A percentile compares a stretch with the other conserved stretches of the same genome.
Evolutionary conservation across 495 filamentous ascomycete genomes (phyloP).

Genomic region (Neurospora sp.): DNA sequence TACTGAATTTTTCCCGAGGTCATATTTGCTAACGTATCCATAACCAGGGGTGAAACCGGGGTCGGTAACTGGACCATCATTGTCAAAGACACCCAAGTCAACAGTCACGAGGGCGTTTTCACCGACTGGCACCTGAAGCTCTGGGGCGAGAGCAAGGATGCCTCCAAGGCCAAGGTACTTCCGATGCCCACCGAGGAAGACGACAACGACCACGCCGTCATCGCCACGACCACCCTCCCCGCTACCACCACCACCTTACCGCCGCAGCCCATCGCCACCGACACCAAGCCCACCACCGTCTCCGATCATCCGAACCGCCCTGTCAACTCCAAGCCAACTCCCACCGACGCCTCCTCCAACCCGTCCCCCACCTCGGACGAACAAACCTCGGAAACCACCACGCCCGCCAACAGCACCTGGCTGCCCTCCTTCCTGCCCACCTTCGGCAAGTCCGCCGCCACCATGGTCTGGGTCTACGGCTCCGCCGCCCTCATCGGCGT

Average conservation of each 20-base stretch:
- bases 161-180: constrained; percentile 54
- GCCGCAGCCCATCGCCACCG: constrained; percentile 14
- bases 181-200: constrained; percentile 81
- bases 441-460: constrained; percentile 84
- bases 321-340: constrained; percentile 42
- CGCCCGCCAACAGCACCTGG: constrained; percentile 34
- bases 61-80: constrained; percentile 83
- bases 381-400: constrained; percentile 27
- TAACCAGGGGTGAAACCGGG: constrained; percentile 72
- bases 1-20: background rate
- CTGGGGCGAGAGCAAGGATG: constrained; percentile 82
- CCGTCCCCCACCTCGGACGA: constrained; percentile 18
- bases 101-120: constrained; percentile 66
- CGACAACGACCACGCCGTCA: constrained; percentile 63
- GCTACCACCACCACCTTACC: constrained; percentile 31
- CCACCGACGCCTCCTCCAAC: constrained; percentile 26
- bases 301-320: constrained; percentile 73
- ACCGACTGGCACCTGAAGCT: constrained; percentile 89
- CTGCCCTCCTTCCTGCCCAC: constrained; percentile 88
- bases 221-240: constrained; percentile 32
- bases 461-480: constrained; percentile 93
- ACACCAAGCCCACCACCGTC: constrained; percentile 35
- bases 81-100: constrained; percentile 76
- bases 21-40: constrained; percentile 12
- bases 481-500: constrained; percentile 70